Conservation (phyloP, 495 filamentous ascomycete genomes). For the Aspergillus biplanus region DNA sequence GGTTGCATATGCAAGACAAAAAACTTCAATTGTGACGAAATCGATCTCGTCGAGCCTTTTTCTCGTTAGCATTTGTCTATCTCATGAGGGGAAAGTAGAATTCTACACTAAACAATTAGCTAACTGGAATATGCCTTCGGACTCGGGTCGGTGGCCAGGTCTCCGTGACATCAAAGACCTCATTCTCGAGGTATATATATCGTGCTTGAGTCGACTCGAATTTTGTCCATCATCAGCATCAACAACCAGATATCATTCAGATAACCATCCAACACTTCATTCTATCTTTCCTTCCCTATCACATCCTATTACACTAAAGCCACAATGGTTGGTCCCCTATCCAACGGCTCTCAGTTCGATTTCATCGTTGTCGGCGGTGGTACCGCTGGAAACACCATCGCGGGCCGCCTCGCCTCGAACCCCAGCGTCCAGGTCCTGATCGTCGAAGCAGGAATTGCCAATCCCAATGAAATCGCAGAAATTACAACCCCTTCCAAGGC, state of each 20-base stretch:
- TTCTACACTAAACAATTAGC: too few species aligned
- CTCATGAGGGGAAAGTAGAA: too few species aligned
- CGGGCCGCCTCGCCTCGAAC: conserved; percentile 60
- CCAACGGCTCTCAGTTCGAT: conserved; percentile 38
- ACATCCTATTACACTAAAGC: background rate
- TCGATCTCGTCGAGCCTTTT: too few species aligned
- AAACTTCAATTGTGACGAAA: too few species aligned
- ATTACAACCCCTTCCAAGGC: conserved; percentile 51
- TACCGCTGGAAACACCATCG: conserved; percentile 61
- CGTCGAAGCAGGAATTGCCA: conserved; percentile 54
- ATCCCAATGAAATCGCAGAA: conserved; percentile 41
- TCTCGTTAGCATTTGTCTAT: too few species aligned
- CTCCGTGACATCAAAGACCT: too few species aligned
- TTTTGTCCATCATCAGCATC: too few species aligned
- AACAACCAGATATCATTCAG: background rate
- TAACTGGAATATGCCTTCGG: too few species aligned
- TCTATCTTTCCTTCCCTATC: background rate
- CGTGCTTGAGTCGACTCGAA: too few species aligned
- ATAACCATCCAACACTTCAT: background rate
- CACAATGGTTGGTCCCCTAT: conserved; percentile 28
- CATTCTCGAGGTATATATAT: too few species aligned
- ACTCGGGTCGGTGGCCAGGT: too few species aligned
- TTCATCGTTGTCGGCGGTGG: conserved; percentile 57
- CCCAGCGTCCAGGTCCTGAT: conserved; percentile 54
- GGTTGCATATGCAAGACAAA: too few species aligned